A percentile compares a stretch with the other conserved stretches of the same genome.
Evolutionary conservation across 257 asterid species (phyloP).

Genomic region (Scutellaria galericulata): DNA sequence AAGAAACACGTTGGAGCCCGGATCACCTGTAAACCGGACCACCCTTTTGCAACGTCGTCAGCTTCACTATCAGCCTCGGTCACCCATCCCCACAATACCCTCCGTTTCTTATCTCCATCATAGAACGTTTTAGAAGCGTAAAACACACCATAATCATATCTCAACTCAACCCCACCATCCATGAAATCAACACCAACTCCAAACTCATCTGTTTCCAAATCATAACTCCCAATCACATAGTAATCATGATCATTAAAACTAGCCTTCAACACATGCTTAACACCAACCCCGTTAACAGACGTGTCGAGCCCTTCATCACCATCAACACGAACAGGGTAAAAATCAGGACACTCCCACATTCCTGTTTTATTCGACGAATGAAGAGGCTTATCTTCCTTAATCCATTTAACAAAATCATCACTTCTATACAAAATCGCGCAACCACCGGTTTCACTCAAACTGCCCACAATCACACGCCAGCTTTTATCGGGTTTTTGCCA

Average conservation of each 20-base stretch:
- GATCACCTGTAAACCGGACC: slow-evolving; percentile 50
- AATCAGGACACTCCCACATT: slow-evolving; percentile 61
- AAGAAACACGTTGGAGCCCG: neutral
- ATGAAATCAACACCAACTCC: slow-evolving; percentile 38
- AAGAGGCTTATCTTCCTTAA: slow-evolving; percentile 25
- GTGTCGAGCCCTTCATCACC: slow-evolving; percentile 40
- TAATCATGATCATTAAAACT: slow-evolving; percentile 40
- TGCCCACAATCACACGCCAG: slow-evolving; percentile 45
- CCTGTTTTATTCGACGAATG: slow-evolving; percentile 43
- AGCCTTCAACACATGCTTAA: slow-evolving; percentile 47
- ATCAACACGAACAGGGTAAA: slow-evolving; percentile 35
- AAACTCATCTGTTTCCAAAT: slow-evolving; percentile 31
- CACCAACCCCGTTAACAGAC: slow-evolving; percentile 35
- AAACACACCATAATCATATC: slow-evolving; percentile 51
- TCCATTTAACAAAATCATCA: slow-evolving; percentile 43
- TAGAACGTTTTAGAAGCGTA: slow-evolving; percentile 49
- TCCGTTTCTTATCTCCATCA: slow-evolving; percentile 41
- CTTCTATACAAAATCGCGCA: slow-evolving; percentile 42
- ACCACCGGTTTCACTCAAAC: slow-evolving; percentile 37
- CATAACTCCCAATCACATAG: slow-evolving; percentile 43
- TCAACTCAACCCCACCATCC: slow-evolving; percentile 35
- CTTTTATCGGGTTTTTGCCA: slow-evolving; percentile 39
- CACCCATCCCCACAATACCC: slow-evolving; percentile 56
- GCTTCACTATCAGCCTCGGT: slow-evolving; percentile 38
- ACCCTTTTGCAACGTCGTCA: slow-evolving; percentile 36